Evolutionary conservation across 768 basidiomycete genomes (phyloP).

Genomic region (Tulasnella sp.): DNA sequence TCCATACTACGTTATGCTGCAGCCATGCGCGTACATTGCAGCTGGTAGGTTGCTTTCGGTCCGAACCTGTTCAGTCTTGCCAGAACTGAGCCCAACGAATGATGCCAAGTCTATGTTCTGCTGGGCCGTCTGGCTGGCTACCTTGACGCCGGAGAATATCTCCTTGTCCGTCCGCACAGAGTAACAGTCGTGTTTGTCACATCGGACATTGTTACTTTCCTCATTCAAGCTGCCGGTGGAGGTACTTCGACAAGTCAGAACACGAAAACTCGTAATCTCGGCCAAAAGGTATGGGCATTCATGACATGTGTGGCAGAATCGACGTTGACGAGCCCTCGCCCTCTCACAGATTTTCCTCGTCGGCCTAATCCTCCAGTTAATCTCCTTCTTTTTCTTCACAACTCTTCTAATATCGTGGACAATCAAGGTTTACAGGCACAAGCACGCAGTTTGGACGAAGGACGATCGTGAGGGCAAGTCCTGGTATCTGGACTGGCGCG

Average conservation of each 20-base stretch:
- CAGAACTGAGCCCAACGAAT: background rate
- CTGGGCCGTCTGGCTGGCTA: slow-evolving; percentile 48
- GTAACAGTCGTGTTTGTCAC: slow-evolving; percentile 50
- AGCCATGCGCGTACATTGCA: slow-evolving; percentile 69
- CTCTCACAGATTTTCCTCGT: slow-evolving; percentile 40
- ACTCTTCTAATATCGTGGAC: slow-evolving; percentile 5
- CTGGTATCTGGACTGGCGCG: slow-evolving; percentile 50
- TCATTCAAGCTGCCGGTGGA: slow-evolving; percentile 50
- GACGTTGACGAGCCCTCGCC: background rate
- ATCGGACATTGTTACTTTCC: slow-evolving; percentile 53
- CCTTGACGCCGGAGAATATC: slow-evolving; percentile 35
- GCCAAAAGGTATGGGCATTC: slow-evolving; percentile 25
- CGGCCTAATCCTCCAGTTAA: slow-evolving; percentile 44
- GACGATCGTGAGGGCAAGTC: slow-evolving; percentile 25
- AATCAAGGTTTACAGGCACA: slow-evolving; percentile 28
- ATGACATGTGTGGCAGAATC: background rate
- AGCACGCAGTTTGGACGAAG: slow-evolving; percentile 30
- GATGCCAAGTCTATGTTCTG: slow-evolving; percentile 43
- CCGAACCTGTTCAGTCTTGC: background rate
- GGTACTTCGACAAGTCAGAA: slow-evolving; percentile 34
- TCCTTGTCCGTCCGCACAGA: slow-evolving; percentile 36
- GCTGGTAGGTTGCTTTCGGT: slow-evolving; percentile 18
- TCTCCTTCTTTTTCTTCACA: slow-evolving; percentile 28
- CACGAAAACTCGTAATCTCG: slow-evolving; percentile 21
- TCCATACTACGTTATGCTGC: background rate